Evolutionary conservation across 257 asterid species (phyloP).

Genomic region (Solanum dulcamara): DNA sequence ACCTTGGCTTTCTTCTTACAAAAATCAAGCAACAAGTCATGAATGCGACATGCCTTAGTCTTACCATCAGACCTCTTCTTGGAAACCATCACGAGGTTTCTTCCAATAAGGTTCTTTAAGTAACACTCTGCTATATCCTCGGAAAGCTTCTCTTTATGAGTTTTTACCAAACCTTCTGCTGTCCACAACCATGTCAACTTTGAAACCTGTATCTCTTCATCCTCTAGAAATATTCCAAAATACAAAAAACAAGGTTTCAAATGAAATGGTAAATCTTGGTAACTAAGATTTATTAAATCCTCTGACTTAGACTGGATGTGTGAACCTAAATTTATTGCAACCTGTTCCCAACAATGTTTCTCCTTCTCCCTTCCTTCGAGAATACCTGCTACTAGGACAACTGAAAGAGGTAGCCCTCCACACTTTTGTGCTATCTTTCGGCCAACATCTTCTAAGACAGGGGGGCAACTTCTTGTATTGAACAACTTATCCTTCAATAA

Average conservation of each 20-base stretch:
- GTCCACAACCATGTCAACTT: background rate
- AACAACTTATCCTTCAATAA: constrained; percentile 10
- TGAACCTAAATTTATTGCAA: background rate
- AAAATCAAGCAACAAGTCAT: background rate
- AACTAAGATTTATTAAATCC: background rate
- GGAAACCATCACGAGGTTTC: background rate
- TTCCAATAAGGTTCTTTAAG: background rate
- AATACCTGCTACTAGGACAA: background rate
- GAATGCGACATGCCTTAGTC: background rate
- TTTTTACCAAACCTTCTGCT: background rate
- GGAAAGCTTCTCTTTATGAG: background rate
- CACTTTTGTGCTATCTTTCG: background rate
- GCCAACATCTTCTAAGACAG: background rate
- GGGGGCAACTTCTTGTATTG: background rate
- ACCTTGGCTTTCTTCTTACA: background rate
- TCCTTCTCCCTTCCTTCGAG: background rate
- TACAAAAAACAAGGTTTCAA: background rate
- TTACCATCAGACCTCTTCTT: background rate
- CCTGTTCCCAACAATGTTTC: background rate
- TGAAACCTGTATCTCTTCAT: background rate
- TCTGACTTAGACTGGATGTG: background rate
- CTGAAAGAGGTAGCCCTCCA: background rate
- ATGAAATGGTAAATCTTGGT: background rate
- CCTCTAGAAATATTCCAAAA: background rate
- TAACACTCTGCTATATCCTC: background rate